These are phyloP conservation scores for Fusarium musae DNA, from an alignment of 2,329 filamentous ascomycete species.

Conservation along the genomic window DNA sequence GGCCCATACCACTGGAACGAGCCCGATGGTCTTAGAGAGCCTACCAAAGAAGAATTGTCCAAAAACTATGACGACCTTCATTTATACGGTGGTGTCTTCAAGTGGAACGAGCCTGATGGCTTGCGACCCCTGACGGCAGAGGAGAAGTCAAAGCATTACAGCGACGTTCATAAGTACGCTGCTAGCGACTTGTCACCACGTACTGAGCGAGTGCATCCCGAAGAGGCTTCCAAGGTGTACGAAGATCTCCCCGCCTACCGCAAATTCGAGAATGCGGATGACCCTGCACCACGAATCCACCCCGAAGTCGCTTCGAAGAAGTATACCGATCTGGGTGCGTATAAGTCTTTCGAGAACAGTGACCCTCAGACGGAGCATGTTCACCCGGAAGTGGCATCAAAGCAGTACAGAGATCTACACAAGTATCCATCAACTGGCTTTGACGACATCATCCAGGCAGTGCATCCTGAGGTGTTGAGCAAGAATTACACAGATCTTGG, in stretches of 20 bases:
- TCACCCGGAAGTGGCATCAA: slow-evolving; percentile 48
- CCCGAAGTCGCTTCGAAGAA: slow-evolving; percentile 52
- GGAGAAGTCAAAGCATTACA: slow-evolving; percentile 55
- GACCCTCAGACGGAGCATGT: slow-evolving; percentile 37
- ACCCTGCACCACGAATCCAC: slow-evolving; percentile 38
- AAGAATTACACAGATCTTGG: slow-evolving; percentile 56
- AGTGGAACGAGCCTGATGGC: slow-evolving; percentile 53
- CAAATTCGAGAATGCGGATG: slow-evolving; percentile 45
- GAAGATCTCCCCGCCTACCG: slow-evolving; percentile 43
- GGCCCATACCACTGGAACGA: slow-evolving; percentile 52
- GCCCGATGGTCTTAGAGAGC: slow-evolving; percentile 52
- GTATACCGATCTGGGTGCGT: slow-evolving; percentile 51
- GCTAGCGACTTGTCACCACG: slow-evolving; percentile 38
- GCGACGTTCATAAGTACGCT: slow-evolving; percentile 51
- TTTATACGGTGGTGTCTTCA: slow-evolving; percentile 48
- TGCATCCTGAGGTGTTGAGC: slow-evolving; percentile 53
- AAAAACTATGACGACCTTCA: slow-evolving; percentile 54
- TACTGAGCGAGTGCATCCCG: slow-evolving; percentile 36
- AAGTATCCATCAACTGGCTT: slow-evolving; percentile 48
- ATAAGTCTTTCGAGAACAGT: slow-evolving; percentile 44
- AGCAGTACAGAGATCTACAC: slow-evolving; percentile 49
- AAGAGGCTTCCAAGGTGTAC: slow-evolving; percentile 48
- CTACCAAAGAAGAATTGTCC: slow-evolving; percentile 49
- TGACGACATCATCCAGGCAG: slow-evolving; percentile 41
- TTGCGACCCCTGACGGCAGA: slow-evolving; percentile 46